phyloP scores from a whole-genome alignment of 495 filamentous ascomycete genomes.

The Xylaria grammica region DNA sequence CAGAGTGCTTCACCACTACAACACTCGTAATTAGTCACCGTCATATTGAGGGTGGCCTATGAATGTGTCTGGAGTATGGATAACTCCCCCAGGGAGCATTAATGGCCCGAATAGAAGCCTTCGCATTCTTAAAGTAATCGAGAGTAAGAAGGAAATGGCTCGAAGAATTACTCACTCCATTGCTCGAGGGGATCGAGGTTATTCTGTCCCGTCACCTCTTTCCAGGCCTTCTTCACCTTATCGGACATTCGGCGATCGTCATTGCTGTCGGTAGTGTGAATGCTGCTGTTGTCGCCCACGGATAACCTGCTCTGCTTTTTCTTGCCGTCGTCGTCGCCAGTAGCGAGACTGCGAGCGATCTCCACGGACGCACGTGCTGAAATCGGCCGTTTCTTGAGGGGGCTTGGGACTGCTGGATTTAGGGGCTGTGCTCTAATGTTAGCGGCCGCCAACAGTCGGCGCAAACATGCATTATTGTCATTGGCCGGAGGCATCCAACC shows the following conservation, averaged over 20 bases:
- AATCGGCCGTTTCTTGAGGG: not conserved
- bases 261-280: not conserved
- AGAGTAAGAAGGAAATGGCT: no score
- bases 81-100: no score
- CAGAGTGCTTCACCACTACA: conserved; percentile 19
- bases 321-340: conserved; percentile 1
- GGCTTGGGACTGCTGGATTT: not conserved
- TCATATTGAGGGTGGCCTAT: not conserved
- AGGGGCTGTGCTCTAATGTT: not conserved
- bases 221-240: conserved; percentile 22
- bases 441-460: not conserved
- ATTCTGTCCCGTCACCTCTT: conserved; percentile 13
- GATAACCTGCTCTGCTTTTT: conserved; percentile 1
- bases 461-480: not conserved
- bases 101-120: not conserved
- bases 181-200: conserved; percentile 15
- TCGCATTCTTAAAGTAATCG: no score
- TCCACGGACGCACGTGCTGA: conserved; percentile 10
- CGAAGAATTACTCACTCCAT: conserved; percentile 3
- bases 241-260: conserved; percentile 17
- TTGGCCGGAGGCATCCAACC: not conserved
- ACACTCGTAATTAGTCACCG: not conserved
- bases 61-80: no score
- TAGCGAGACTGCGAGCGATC: not conserved
- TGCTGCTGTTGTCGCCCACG: conserved; percentile 7